These are phyloP conservation scores for Chamaecyparis obtusa DNA, from an alignment of 75 land plant species.

Conservation along the genomic window DNA sequence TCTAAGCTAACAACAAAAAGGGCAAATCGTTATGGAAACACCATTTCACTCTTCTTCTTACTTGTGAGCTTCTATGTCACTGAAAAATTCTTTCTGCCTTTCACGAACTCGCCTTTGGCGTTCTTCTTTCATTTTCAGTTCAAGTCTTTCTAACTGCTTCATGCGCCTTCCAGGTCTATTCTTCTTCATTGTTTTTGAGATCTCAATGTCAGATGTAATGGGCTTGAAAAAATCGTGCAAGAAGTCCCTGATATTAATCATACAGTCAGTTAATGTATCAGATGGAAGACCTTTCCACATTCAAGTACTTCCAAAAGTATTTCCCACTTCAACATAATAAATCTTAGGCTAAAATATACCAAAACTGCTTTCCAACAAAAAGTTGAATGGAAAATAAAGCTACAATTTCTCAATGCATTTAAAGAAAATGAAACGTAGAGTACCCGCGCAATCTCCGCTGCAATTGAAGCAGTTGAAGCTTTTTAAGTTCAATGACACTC, in stretches of 20 bases:
- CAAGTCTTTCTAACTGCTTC: conserved; percentile 87
- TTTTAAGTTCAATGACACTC: conserved; percentile 99
- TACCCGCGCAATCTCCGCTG: conserved; percentile 86
- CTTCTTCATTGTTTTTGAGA: conserved; percentile 77
- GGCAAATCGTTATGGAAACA: neutral
- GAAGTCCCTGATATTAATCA: conserved; percentile 64
- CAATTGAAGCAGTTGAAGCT: conserved; percentile 82
- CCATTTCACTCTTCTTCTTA: conserved; percentile 16
- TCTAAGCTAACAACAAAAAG: neutral
- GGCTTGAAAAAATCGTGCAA: conserved; percentile 93
- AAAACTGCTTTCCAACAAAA: neutral
- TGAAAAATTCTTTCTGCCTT: conserved; percentile 92
- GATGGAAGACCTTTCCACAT: neutral
- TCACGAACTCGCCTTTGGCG: conserved; percentile 81
- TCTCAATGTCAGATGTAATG: conserved; percentile 64
- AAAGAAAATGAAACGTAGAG: neutral
- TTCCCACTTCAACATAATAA: neutral
- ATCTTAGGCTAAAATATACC: neutral
- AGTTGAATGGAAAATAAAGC: neutral
- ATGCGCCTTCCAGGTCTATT: conserved; percentile 81
- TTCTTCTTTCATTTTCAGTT: conserved; percentile 93
- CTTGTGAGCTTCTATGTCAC: conserved; percentile 90
- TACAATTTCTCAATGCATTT: neutral
- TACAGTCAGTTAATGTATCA: neutral
- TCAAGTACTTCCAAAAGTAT: neutral